Evolutionary conservation across 73 alveolate species (phyloP).

Genomic region (Tetrahymena borealis): DNA sequence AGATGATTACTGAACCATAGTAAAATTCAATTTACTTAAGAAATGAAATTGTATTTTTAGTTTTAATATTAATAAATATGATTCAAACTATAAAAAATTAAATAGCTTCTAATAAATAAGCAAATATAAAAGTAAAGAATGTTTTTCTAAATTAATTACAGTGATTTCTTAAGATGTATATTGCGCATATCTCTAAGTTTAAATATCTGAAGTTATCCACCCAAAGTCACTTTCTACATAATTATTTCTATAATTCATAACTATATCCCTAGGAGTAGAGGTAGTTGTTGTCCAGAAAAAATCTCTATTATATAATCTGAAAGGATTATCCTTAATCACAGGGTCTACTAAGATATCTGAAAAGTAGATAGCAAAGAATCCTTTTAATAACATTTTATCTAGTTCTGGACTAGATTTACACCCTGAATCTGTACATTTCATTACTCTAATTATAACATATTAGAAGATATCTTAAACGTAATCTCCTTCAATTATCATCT

Average conservation of each 20-base stretch:
- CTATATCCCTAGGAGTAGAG: neutral
- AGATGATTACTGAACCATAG: no score
- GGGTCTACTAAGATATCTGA: neutral
- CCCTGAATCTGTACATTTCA: neutral
- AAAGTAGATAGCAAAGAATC: neutral
- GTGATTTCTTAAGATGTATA: neutral
- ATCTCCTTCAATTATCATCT: neutral
- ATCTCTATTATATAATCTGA: neutral
- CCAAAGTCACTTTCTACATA: neutral
- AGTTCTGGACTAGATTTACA: neutral
- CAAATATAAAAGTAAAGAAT: no score
- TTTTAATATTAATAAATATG: no score
- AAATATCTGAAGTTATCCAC: neutral
- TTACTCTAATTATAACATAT: neutral
- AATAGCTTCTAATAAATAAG: no score
- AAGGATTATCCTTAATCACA: neutral
- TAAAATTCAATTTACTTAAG: no score
- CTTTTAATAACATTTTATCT: no score
- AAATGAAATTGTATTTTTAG: no score
- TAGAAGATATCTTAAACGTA: neutral
- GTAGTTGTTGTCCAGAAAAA: neutral
- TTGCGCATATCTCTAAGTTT: neutral
- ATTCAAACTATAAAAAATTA: no score
- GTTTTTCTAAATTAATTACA: neutral
- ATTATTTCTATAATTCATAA: neutral